These are phyloP conservation scores for Suillus sp. DNA, from an alignment of 768 basidiomycete species.

Conservation along the genomic window DNA sequence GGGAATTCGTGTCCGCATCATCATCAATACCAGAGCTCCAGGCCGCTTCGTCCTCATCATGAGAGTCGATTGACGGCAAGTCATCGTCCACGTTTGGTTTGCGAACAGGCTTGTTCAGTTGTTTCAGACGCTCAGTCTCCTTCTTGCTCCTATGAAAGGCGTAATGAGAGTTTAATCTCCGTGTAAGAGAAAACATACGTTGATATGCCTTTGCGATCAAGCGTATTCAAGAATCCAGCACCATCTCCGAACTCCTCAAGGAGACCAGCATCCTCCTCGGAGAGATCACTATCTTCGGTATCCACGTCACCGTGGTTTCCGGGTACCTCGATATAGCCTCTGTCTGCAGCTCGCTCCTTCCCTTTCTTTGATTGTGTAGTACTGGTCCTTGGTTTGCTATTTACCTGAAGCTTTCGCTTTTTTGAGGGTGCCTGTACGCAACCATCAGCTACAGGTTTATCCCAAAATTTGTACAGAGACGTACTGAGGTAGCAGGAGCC, in stretches of 20 bases:
- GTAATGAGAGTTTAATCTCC: constrained; percentile 10
- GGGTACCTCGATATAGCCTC: constrained; percentile 66
- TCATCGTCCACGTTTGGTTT: constrained; percentile 47
- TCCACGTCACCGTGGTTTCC: constrained; percentile 10
- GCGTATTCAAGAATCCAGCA: constrained; percentile 62
- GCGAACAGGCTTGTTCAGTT: constrained; percentile 59
- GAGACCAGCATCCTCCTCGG: constrained; percentile 71
- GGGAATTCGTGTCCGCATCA: constrained; percentile 32
- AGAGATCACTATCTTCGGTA: constrained; percentile 45
- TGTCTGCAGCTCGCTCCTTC: constrained; percentile 63
- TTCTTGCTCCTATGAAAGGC: constrained; percentile 71
- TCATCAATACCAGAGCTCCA: constrained; percentile 51
- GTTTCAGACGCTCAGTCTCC: constrained; percentile 73
- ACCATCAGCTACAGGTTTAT: neutral
- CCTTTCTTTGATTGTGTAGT: constrained; percentile 42
- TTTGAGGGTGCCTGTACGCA: constrained; percentile 48
- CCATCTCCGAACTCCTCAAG: constrained; percentile 65
- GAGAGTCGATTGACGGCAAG: constrained; percentile 70
- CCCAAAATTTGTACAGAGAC: neutral
- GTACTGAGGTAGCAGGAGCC: constrained; percentile 34
- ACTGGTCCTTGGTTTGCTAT: constrained; percentile 22
- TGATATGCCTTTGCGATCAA: constrained; percentile 82
- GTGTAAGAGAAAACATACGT: constrained; percentile 49
- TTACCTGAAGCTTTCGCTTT: constrained; percentile 56
- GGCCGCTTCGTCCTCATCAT: constrained; percentile 57